These are phyloP conservation scores for Crotalaria pallida DNA, from an alignment of 306 rosid genomes.

Conservation along the genomic window DNA sequence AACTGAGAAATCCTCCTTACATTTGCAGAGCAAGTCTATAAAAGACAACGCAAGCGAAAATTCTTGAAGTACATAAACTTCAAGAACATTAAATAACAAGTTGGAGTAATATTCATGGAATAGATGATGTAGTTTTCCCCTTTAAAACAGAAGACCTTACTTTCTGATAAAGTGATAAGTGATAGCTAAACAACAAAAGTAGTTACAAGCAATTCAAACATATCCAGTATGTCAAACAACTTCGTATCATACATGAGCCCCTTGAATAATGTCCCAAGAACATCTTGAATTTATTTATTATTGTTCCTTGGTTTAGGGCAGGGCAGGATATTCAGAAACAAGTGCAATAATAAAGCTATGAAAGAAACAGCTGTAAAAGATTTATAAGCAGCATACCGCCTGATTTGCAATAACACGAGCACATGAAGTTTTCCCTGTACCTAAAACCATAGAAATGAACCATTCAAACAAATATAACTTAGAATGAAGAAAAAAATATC, in stretches of 20 bases:
- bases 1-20: background rate
- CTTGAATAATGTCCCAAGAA: background rate
- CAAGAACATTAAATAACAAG: background rate
- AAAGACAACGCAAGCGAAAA: background rate
- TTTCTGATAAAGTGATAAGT: background rate
- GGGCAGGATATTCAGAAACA: background rate
- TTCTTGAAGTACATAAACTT: conserved; percentile 4
- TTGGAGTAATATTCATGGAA: background rate
- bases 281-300: background rate
- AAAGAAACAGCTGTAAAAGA: background rate
- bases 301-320: background rate
- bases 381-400: conserved; percentile 50
- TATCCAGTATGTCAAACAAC: background rate
- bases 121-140: background rate
- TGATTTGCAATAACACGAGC: conserved; percentile 95
- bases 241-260: background rate
- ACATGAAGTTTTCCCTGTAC: conserved; percentile 93
- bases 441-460: conserved; percentile 47
- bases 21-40: background rate
- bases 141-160: background rate
- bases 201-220: conserved; percentile 6
- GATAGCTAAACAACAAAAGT: background rate
- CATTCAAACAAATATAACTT: background rate
- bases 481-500: background rate
- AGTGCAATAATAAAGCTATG: background rate